These are phyloP conservation scores for Neofusicoccum sp. DNA, from an alignment of 2,329 filamentous ascomycete species.

Conservation along the genomic window DNA sequence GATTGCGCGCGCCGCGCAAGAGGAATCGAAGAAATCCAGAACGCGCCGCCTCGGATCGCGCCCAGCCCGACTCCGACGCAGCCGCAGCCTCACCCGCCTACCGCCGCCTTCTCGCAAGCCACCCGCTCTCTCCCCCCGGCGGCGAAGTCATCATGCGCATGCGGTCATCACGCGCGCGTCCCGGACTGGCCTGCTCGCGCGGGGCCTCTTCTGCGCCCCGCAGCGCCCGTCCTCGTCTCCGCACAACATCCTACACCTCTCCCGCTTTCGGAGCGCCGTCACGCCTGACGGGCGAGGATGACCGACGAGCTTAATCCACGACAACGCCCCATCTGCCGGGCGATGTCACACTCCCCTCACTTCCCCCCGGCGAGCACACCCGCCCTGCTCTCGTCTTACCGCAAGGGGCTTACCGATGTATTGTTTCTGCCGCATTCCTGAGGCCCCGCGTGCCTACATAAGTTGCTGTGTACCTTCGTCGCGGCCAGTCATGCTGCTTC, in stretches of 20 bases:
- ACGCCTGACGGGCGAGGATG: background rate
- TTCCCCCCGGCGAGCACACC: background rate
- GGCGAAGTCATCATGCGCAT: background rate
- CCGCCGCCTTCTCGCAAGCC: background rate
- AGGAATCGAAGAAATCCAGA: background rate
- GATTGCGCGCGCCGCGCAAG: background rate
- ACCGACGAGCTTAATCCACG: background rate
- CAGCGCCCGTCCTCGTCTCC: background rate
- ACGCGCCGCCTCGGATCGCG: background rate
- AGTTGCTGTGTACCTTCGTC: background rate
- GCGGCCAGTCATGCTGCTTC: background rate
- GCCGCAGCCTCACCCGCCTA: background rate
- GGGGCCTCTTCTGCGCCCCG: background rate
- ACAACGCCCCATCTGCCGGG: background rate
- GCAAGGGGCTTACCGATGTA: background rate
- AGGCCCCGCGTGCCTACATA: slow-evolving; percentile 1
- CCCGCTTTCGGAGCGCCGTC: background rate
- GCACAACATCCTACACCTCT: background rate
- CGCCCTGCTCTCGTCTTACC: background rate
- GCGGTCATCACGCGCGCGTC: background rate
- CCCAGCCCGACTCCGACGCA: background rate
- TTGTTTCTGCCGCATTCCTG: slow-evolving; percentile 2
- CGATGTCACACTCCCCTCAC: slow-evolving; percentile 6
- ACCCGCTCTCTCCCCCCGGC: background rate
- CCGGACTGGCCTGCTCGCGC: background rate